Percentiles rank a stretch among this genome's conserved stretches.
These are phyloP conservation scores for Crithidia thermophila DNA, from an alignment of 208 protist species.

Conservation along the genomic window DNA sequence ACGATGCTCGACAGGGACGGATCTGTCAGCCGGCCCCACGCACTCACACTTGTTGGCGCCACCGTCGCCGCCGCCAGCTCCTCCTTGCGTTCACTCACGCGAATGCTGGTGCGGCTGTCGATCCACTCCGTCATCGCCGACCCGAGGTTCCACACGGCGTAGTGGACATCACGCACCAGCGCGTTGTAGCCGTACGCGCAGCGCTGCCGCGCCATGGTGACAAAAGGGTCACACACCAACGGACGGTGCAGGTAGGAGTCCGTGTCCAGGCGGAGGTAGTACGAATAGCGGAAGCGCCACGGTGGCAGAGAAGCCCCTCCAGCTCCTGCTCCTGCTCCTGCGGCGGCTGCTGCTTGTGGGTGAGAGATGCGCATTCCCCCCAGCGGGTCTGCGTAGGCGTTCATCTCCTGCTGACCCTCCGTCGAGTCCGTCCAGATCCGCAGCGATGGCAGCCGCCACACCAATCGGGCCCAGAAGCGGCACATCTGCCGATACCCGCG, in stretches of 20 bases:
- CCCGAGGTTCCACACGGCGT: background rate
- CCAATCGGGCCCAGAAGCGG: slow-evolving; percentile 20
- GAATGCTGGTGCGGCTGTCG: background rate
- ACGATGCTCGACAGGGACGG: slow-evolving; percentile 4
- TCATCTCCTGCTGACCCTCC: slow-evolving; percentile 4
- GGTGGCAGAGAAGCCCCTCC: background rate
- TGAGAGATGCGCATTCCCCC: too few relatives aligned
- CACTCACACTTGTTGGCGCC: background rate
- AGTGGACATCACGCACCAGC: background rate
- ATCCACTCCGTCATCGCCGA: slow-evolving; percentile 11
- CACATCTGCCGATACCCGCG: slow-evolving; percentile 25
- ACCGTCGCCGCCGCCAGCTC: background rate
- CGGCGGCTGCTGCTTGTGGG: too few relatives aligned
- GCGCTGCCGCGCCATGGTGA: slow-evolving; percentile 6
- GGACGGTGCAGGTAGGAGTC: slow-evolving; percentile 13
- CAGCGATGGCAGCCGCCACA: slow-evolving; percentile 25
- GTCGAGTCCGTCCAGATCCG: slow-evolving; percentile 13
- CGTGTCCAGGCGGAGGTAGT: slow-evolving; percentile 24
- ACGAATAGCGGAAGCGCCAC: slow-evolving; percentile 21
- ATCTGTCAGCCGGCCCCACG: slow-evolving; percentile 12
- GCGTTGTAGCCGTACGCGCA: slow-evolving; percentile 21
- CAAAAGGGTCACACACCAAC: slow-evolving; percentile 11
- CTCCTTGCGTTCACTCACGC: background rate
- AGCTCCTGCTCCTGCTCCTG: too few relatives aligned
- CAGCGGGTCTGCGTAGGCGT: background rate